Evolutionary conservation across 345 rosid species (phyloP).

Genomic region (Geranium rotundifolium): DNA sequence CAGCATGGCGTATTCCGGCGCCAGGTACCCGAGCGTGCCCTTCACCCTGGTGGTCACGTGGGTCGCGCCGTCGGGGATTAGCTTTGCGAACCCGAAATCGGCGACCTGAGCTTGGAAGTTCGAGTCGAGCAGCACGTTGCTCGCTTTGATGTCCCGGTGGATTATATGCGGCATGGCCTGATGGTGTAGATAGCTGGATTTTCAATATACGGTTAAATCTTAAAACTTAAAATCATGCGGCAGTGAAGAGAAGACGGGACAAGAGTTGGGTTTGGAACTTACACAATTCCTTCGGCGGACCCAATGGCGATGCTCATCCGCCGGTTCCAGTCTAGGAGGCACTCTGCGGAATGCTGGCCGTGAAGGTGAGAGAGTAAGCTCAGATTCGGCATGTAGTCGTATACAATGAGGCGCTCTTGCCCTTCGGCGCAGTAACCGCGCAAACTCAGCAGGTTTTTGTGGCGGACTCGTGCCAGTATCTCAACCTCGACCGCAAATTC

Average conservation of each 20-base stretch:
- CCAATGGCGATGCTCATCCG: conserved; percentile 82
- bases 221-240: neutral
- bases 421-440: conserved; percentile 97
- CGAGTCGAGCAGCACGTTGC: conserved; percentile 64
- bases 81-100: conserved; percentile 70
- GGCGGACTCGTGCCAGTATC: conserved; percentile 84
- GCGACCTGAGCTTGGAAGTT: conserved; percentile 71
- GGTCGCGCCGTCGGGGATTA: conserved; percentile 69
- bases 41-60: conserved; percentile 74
- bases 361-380: conserved; percentile 91
- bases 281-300: conserved; percentile 86
- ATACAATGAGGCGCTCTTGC: conserved; percentile 85
- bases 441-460: conserved; percentile 68
- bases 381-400: conserved; percentile 84
- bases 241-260: neutral
- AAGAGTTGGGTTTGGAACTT: conserved; percentile 17
- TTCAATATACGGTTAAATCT: neutral
- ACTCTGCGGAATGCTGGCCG: conserved; percentile 87
- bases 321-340: conserved; percentile 79
- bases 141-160: conserved; percentile 68
- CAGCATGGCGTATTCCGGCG: conserved; percentile 70
- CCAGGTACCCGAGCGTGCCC: conserved; percentile 75
- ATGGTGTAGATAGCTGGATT: conserved; percentile 78
- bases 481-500: conserved; percentile 75
- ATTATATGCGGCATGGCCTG: conserved; percentile 75